These are phyloP conservation scores for Tulasnella sp. DNA, from an alignment of 768 basidiomycete genomes.

Conservation along the genomic window DNA sequence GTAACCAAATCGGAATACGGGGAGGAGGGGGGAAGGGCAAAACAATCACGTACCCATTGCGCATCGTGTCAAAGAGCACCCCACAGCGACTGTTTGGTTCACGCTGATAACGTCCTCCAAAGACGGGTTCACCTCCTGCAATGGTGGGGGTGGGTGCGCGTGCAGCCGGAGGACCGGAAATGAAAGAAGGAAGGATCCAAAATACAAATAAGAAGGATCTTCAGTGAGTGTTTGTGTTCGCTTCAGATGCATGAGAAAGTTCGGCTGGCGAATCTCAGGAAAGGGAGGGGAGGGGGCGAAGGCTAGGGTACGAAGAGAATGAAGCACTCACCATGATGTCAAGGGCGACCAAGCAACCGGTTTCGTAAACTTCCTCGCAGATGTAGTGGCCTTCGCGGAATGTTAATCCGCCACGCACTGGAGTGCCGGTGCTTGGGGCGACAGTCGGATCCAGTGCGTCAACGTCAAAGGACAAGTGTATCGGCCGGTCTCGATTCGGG, in stretches of 20 bases:
- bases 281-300: background rate
- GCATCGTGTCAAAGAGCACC: slow-evolving; percentile 77
- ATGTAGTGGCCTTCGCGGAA: slow-evolving; percentile 99
- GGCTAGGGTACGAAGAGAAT: background rate
- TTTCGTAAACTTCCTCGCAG: slow-evolving; percentile 88
- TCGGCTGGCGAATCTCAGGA: background rate
- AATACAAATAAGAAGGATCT: background rate
- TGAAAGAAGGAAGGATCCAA: background rate
- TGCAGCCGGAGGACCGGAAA: background rate
- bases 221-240: background rate
- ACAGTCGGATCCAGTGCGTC: slow-evolving; percentile 91
- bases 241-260: background rate
- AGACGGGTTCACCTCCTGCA: slow-evolving; percentile 94
- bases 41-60: slow-evolving; percentile 71
- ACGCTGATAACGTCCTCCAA: slow-evolving; percentile 71
- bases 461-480: slow-evolving; percentile 96
- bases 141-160: background rate
- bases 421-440: slow-evolving; percentile 93
- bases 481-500: slow-evolving; percentile 73
- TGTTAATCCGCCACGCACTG: slow-evolving; percentile 90
- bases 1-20: background rate
- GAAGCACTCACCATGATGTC: slow-evolving; percentile 77
- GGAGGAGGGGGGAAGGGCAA: too few relatives aligned
- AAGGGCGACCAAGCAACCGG: slow-evolving; percentile 83
- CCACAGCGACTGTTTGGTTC: slow-evolving; percentile 82